Base-by-base conservation (phyloP, 2,329 filamentous ascomycete species). In the Huntiella bhutanensis region DNA sequence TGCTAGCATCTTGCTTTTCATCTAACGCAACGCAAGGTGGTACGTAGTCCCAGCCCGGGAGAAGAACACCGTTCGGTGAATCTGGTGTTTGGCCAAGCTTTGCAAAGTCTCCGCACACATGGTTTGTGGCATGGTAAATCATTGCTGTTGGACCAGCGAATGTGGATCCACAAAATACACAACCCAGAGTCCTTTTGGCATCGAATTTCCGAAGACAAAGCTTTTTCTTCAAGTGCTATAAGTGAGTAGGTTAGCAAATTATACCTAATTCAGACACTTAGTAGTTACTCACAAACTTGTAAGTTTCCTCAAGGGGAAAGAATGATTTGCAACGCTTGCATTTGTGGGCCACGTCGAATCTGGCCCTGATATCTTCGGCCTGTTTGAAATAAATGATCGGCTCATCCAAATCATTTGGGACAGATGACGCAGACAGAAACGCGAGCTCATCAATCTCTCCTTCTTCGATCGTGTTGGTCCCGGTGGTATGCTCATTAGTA, bases 51-150 rank as follows among this genome's bases (percentile, higher is more conserved):
- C 12, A 15, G 5, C 16, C 28, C 4, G 34, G 3, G 35, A 40
- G 13, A 2, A 17, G 15, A n/a, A 13, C 3, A 2, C 48, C 45
- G 10, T 50, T 50, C 1, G 48, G 44, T 10, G 39, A 8, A 2
- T 28, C 10, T 4, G 3, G 5, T 7, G 13, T 45, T 40, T 48
- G 46, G 5, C 49, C 43, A 33, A 51, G 16, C 11, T 33, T 19
- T 12, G 52, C 51, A 48, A 65, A 64, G 3, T 57, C 52, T n/a
- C 69, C 68, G 51, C 71, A 75, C 2, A 70, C 64, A 3, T 57
- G 54, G 45, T 63, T 64, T 34, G 60, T 56, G 0, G 55, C 49
- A 50, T 74, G 71, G 56, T 70, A 70, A 43, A 58, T 51, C 2
- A 67, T 53, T 1, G 65, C 67, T 16, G 59, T 59, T 4, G 54